phyloP scores from a whole-genome alignment of 164 flowering plant species.

The Liriodendron chinense region DNA sequence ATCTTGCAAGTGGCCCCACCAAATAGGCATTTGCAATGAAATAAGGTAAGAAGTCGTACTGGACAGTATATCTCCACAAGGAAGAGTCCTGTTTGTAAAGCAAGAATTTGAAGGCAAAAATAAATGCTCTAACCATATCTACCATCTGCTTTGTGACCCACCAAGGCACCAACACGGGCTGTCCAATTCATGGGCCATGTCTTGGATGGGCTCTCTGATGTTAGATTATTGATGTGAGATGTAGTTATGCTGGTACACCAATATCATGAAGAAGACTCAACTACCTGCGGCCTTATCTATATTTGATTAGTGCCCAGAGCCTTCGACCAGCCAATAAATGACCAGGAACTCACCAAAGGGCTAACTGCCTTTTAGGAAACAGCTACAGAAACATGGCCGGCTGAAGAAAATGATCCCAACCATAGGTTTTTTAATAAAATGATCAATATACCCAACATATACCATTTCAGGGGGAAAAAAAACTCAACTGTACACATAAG shows the following conservation, averaged over 20 bases:
- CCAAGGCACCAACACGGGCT: no score
- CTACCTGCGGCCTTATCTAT: not conserved
- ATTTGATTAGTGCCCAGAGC: not conserved
- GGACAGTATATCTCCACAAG: no score
- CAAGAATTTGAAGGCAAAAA: no score
- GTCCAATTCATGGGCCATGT: no score
- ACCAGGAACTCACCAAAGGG: not conserved
- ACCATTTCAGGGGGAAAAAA: not conserved
- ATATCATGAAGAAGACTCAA: not conserved
- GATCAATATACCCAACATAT: no score
- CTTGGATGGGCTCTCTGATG: not conserved
- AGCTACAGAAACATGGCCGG: not conserved
- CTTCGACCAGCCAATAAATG: not conserved
- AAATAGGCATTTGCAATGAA: no score
- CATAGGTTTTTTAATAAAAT: not conserved
- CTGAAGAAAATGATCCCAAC: not conserved
- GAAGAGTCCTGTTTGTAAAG: no score
- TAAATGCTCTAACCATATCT: no score
- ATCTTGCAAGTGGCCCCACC: no score
- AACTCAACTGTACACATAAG: not conserved
- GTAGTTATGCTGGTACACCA: not conserved
- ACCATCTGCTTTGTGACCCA: no score
- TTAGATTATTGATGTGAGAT: not conserved
- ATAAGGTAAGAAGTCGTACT: no score
- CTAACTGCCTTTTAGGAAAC: not conserved